Evolutionary conservation across 768 basidiomycete genomes (phyloP).

Genomic region (Lactifluus hygrophoroides): DNA sequence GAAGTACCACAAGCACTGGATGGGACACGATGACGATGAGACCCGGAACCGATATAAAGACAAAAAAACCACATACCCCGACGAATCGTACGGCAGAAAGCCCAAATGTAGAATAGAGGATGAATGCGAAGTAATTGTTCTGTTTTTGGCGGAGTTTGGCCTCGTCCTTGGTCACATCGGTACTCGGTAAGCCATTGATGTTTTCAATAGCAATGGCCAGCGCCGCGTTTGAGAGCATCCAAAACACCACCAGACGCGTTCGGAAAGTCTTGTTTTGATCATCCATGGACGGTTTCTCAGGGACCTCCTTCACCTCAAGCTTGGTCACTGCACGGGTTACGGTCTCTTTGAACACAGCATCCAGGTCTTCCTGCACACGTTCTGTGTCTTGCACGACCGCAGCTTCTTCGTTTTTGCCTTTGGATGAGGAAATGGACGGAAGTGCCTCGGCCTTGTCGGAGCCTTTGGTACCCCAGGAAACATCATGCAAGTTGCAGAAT

Average conservation of each 20-base stretch:
- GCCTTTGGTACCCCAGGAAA: constrained; percentile 93
- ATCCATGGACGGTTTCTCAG: constrained; percentile 78
- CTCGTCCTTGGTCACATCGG: constrained; percentile 33
- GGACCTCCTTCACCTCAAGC: constrained; percentile 50
- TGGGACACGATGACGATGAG: background rate
- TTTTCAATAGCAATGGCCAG: constrained; percentile 72
- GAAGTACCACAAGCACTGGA: constrained; percentile 74
- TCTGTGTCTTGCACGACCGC: constrained; percentile 82
- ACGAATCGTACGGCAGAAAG: constrained; percentile 64
- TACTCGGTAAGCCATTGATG: constrained; percentile 51
- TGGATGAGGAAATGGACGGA: constrained; percentile 82
- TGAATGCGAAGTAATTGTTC: constrained; percentile 64
- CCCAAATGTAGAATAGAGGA: constrained; percentile 72
- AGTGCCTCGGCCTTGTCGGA: constrained; percentile 90
- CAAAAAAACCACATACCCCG: constrained; percentile 49
- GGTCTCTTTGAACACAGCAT: constrained; percentile 85
- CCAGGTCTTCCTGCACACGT: constrained; percentile 79
- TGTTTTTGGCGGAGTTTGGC: constrained; percentile 33
- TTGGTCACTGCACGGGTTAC: constrained; percentile 82
- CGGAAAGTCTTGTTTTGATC: constrained; percentile 91
- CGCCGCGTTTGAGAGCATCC: constrained; percentile 69
- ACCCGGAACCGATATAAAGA: background rate
- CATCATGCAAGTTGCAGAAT: constrained; percentile 94
- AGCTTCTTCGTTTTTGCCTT: constrained; percentile 61
- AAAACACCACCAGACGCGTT: constrained; percentile 73